Conservation (phyloP, 2,329 filamentous ascomycete genomes). For the Sporothrix globosa region DNA sequence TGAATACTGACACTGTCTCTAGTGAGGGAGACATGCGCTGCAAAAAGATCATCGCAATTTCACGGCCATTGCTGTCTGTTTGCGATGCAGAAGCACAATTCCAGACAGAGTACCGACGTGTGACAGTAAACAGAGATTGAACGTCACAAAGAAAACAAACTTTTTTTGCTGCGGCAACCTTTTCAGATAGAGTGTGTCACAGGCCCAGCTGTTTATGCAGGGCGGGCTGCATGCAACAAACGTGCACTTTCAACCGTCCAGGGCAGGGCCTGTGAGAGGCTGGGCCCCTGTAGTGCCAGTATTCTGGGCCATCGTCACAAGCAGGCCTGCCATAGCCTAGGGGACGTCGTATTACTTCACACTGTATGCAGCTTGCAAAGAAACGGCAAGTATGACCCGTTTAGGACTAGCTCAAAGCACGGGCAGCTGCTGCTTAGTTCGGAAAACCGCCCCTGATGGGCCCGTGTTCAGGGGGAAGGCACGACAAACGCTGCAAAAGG, state of each 20-base stretch:
- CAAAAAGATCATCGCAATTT: conserved; percentile 12
- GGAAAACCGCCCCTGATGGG: conserved; percentile 24
- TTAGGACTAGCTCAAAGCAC: conserved; percentile 26
- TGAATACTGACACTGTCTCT: neutral
- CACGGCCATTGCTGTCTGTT: neutral
- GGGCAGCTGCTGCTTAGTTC: conserved; percentile 16
- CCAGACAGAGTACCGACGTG: no score
- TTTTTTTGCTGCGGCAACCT: conserved; percentile 4
- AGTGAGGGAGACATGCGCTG: neutral
- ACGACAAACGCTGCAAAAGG: neutral
- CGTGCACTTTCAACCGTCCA: conserved; percentile 18
- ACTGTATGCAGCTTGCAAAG: conserved; percentile 26
- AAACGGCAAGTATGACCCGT: conserved; percentile 24
- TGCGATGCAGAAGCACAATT: neutral
- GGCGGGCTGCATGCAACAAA: conserved; percentile 20
- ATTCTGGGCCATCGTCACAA: neutral
- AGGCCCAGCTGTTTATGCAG: conserved; percentile 20
- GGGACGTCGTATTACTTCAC: neutral
- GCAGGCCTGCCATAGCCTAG: no score
- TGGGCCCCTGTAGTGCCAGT: neutral
- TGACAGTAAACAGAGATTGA: neutral
- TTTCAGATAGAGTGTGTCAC: conserved; percentile 26
- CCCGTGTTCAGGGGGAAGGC: conserved; percentile 21
- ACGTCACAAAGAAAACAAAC: neutral
- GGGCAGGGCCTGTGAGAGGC: conserved; percentile 8